A percentile compares a stretch with the other conserved stretches of the same genome.
Conservation (phyloP, 1,139 yeast species). For the Oligophagozyma castellii region DNA sequence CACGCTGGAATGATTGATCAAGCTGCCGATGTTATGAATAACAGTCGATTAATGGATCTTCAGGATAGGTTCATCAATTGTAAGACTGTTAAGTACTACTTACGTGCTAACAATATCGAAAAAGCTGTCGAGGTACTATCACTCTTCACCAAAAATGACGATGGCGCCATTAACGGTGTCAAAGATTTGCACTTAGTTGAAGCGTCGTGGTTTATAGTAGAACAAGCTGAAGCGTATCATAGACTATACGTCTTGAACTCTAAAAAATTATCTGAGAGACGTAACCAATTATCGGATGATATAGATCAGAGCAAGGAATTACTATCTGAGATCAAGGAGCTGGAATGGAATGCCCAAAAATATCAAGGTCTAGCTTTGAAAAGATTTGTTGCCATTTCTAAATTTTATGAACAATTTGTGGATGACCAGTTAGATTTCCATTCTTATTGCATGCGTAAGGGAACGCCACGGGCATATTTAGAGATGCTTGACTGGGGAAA, state of each 20-base stretch:
- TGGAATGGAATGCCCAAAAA: slow-evolving; percentile 14
- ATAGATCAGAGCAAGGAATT: slow-evolving; percentile 4
- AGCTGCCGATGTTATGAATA: slow-evolving; percentile 56
- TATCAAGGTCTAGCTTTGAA: slow-evolving; percentile 66
- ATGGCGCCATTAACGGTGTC: slow-evolving; percentile 63
- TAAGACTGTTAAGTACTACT: slow-evolving; percentile 68
- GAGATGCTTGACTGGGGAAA: slow-evolving; percentile 77
- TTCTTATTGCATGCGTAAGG: slow-evolving; percentile 79
- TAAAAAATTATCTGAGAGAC: slow-evolving; percentile 16
- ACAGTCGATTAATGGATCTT: slow-evolving; percentile 63
- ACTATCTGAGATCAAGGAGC: slow-evolving; percentile 13
- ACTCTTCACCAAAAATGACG: slow-evolving; percentile 74
- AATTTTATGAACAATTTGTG: slow-evolving; percentile 55
- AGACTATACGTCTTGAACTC: slow-evolving; percentile 29
- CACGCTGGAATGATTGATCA: slow-evolving; percentile 45
- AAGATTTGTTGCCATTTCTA: slow-evolving; percentile 54
- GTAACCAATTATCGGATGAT: slow-evolving; percentile 19
- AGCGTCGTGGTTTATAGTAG: slow-evolving; percentile 78
- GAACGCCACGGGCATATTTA: slow-evolving; percentile 75
- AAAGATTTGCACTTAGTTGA: slow-evolving; percentile 83
- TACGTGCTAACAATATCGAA: slow-evolving; percentile 68
- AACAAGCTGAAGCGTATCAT: slow-evolving; percentile 71
- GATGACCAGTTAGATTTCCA: slow-evolving; percentile 93
- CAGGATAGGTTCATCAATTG: slow-evolving; percentile 90
- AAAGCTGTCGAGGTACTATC: slow-evolving; percentile 66